Evolutionary conservation across 164 flowering plant species (phyloP), one percentile per base, ranked within the genome.

Genomic region (Liquidambar formosana): DNA sequence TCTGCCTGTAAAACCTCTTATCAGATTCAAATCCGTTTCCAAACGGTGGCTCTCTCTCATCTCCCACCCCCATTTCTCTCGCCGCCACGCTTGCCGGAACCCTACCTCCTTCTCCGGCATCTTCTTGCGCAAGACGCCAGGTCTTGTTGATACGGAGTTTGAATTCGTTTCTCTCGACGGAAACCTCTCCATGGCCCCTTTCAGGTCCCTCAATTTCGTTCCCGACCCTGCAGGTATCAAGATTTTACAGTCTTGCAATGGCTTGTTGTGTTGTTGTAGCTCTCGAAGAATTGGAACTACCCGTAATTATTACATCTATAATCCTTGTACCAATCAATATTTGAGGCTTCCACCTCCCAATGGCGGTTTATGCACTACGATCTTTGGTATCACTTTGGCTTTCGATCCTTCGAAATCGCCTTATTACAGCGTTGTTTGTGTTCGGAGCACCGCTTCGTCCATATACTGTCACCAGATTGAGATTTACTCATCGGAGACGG

Each of bases 391-490:
- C 25, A 25, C 10, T 8, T 43, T 73, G 10, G 72, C 72, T 0
- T 68, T 73, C 48, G 72, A 73, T 47, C 72, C 72, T 46, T 48
- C 51, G 1, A 73, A 51, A 19, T 73, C 76, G 5, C 64, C 72
- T 38, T 15, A 68, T 13, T 73, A 68, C 43, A 57, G 57, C 6
- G 64, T 73, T 1, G 22, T 73, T 23, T 68, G 68, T n/a, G 47
- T 68, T 19, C 52, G 66, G 10, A 46, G 47, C 6, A 12, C 53
- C 5, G 2, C 10, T 61, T 52, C 57, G 4, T 52, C 57, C 4
- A 2, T 21, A 8, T 52, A 52, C 57, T n/a, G n/a, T n/a, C 22
- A 26, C 41, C 64, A 68, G 19, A 68, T 68, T 10, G 53, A 46
- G 27, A 63, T 64, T 4, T 73, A 63, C 60, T 73, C 76, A 13